Conservation (phyloP, 768 basidiomycete genomes). For the Leccinum disarticulatum region DNA sequence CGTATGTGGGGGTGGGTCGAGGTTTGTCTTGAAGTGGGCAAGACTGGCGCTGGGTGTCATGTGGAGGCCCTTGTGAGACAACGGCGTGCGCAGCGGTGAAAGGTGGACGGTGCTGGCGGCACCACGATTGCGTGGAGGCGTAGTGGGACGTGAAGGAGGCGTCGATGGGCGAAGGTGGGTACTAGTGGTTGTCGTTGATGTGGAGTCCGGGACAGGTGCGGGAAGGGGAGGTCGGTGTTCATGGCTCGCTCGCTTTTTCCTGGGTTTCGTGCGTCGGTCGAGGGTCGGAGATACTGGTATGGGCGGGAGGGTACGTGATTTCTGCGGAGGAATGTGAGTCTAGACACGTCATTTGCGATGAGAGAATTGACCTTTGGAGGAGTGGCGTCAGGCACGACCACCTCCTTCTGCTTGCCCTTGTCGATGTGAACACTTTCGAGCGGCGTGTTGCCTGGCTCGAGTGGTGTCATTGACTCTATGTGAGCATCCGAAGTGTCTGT, state of each 20-base stretch:
- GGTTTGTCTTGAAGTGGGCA: slow-evolving; percentile 65
- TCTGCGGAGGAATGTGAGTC: slow-evolving; percentile 26
- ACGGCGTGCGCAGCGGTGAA: slow-evolving; percentile 62
- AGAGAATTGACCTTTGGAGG: slow-evolving; percentile 27
- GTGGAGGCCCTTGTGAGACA: slow-evolving; percentile 66
- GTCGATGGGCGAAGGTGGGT: slow-evolving; percentile 25
- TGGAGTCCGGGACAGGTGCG: slow-evolving; percentile 29
- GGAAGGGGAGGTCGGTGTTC: slow-evolving; percentile 21
- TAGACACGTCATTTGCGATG: not conserved
- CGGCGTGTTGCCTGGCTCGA: slow-evolving; percentile 7
- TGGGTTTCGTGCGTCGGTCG: slow-evolving; percentile 32
- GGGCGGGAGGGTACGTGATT: slow-evolving; percentile 39
- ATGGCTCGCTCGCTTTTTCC: slow-evolving; percentile 20
- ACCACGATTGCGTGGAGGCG: slow-evolving; percentile 35
- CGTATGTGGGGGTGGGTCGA: slow-evolving; percentile 58
- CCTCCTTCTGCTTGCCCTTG: slow-evolving; percentile 23
- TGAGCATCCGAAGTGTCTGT: slow-evolving; percentile 16
- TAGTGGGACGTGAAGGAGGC: slow-evolving; percentile 41
- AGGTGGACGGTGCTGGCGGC: slow-evolving; percentile 38
- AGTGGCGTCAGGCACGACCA: slow-evolving; percentile 20
- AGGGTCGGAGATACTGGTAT: slow-evolving; percentile 49
- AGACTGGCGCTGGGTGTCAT: slow-evolving; percentile 69
- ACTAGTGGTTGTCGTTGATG: slow-evolving; percentile 10
- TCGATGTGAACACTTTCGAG: slow-evolving; percentile 8
- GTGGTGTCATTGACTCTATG: slow-evolving; percentile 21